Evolutionary conservation across 352 stramenopile genomes (phyloP), one percentile per base, ranked within the genome.

Genomic region (Globisporangium parvum): DNA sequence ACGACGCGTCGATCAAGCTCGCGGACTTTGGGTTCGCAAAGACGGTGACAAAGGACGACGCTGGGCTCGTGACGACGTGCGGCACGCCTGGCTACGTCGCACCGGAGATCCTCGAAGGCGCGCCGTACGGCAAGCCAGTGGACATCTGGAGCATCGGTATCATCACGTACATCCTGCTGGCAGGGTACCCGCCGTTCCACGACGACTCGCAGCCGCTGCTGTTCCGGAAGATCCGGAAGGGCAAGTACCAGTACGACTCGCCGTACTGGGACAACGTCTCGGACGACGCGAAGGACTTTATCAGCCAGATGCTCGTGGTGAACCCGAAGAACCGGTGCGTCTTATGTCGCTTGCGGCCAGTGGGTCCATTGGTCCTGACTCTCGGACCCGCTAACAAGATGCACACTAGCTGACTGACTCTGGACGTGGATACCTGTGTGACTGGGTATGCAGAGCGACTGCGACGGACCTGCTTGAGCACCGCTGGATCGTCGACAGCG

Each of bases 131-230:
- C 31, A 89, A 85, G 57, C 63, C 74, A 17, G 85, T 95, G 44
- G 85, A 95, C 51, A 88, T 95, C 51, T 95, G 85, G 85, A 96
- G 80, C 63, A 91, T 98, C 40, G 94, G 94, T 44, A 73, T 95
- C 28, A 92, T 93, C 65, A 93, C 82, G 24, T 95, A 92, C 71
- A 92, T 92, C 37, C 47, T 95, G 47, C 65, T 95, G 12, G 90
- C 76, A 31, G 85, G 85, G 0, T 93, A 94, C 60, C 81, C 83
- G 0, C 85, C 85, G 24, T 96, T 96, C 67, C 77, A 98, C 60
- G 94, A 98, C 68, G 91, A 97, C 47, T 98, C 97, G 59, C 88
- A 98, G 63, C 69, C 87, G 3, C 73, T 93, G 35, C 71, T 99
- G 40, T 99, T 93, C 66, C 73, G 75, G 49, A 90, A 91, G 65